Percentiles rank a stretch among this genome's conserved stretches.
phyloP scores from a whole-genome alignment of 139 green algal genomes.

The Chlamydomonas applanata region DNA sequence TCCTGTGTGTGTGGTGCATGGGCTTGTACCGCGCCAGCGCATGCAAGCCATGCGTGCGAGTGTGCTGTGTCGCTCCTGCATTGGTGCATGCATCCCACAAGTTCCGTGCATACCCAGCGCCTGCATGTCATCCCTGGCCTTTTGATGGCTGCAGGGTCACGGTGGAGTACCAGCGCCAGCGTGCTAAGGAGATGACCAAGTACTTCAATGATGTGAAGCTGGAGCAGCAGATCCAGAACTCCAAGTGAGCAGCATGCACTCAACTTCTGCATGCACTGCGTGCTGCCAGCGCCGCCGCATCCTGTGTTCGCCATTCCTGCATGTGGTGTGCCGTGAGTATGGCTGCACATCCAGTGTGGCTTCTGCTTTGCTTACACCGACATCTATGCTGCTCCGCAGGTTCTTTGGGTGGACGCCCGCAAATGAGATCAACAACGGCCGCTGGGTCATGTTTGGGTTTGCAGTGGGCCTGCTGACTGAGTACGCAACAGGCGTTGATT shows the following conservation, averaged over 20 bases:
- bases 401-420: conserved; percentile 89
- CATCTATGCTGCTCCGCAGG: too few species aligned
- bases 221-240: conserved; percentile 8
- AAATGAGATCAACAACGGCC: conserved; percentile 93
- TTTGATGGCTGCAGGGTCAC: conserved; percentile 44
- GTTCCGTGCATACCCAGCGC: too few species aligned
- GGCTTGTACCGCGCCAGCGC: not conserved
- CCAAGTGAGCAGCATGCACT: not conserved
- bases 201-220: conserved; percentile 77
- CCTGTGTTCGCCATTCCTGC: not conserved
- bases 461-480: conserved; percentile 92
- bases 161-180: conserved; percentile 84
- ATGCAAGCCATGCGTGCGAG: not conserved
- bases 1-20: not conserved
- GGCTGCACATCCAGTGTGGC: too few species aligned
- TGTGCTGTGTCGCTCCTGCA: not conserved
- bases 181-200: conserved; percentile 87
- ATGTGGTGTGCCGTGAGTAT: not conserved
- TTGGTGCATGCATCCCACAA: not conserved
- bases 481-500: conserved; percentile 92
- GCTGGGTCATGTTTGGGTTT: conserved; percentile 97
- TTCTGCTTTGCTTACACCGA: too few species aligned
- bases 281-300: not conserved
- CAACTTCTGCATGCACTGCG: not conserved
- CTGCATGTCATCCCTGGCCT: not conserved